Percentiles rank a stretch among this genome's conserved stretches.
Evolutionary conservation across 2,329 filamentous ascomycete species (phyloP).

Genomic region (Cercospora zeina): DNA sequence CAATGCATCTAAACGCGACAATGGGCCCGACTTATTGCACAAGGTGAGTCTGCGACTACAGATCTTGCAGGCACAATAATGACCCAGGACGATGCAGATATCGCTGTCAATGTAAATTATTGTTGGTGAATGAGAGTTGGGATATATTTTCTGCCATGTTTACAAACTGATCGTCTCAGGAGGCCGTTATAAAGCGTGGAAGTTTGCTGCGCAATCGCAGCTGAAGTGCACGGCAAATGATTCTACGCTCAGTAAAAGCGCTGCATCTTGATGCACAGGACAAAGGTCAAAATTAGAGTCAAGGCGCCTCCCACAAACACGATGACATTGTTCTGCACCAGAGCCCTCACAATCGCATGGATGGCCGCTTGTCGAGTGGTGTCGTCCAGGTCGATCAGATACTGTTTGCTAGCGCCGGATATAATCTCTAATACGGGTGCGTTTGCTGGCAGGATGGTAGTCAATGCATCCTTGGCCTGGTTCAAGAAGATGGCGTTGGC

Average conservation of each 20-base stretch:
- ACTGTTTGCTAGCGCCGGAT: slow-evolving; percentile 10
- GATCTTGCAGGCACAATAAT: too few relatives aligned
- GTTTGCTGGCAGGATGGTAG: slow-evolving; percentile 4
- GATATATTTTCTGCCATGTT: neutral
- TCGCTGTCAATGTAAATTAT: too few relatives aligned
- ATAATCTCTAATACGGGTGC: slow-evolving; percentile 9
- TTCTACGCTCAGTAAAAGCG: neutral
- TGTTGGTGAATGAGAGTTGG: neutral
- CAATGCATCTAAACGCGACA: neutral
- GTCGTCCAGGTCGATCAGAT: slow-evolving; percentile 10
- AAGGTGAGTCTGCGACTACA: too few relatives aligned
- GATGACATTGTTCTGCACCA: slow-evolving; percentile 18
- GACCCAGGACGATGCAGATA: too few relatives aligned
- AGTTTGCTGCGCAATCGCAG: neutral
- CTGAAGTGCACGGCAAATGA: neutral
- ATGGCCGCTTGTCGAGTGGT: slow-evolving; percentile 14
- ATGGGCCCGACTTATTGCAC: neutral
- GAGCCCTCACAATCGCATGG: slow-evolving; percentile 12
- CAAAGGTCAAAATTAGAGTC: slow-evolving; percentile 13
- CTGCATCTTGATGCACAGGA: slow-evolving; percentile 14
- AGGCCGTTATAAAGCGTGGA: neutral
- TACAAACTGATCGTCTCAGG: neutral
- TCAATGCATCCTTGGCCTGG: slow-evolving; percentile 4
- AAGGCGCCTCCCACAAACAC: slow-evolving; percentile 18
- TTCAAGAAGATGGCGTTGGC: slow-evolving; percentile 21